phyloP scores from a whole-genome alignment of 768 basidiomycete species.

The Rhodotorula taiwanensis region DNA sequence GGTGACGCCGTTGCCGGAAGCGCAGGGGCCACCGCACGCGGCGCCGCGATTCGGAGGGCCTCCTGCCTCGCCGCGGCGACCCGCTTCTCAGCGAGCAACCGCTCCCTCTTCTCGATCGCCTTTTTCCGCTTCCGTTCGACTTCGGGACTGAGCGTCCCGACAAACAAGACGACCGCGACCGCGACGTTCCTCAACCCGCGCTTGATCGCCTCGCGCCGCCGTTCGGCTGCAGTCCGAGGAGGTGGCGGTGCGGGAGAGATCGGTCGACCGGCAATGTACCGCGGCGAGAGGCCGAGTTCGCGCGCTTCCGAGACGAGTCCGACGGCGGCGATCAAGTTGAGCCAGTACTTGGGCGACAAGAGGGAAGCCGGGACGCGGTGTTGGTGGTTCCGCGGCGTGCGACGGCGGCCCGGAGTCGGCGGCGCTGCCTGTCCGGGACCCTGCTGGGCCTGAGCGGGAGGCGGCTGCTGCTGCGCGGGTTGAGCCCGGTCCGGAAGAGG shows the following conservation, averaged over 20 bases:
- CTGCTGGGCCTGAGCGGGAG: background rate
- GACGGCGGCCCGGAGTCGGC: background rate
- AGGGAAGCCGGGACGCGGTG: constrained; percentile 17
- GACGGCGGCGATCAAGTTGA: constrained; percentile 37
- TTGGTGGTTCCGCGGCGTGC: constrained; percentile 5
- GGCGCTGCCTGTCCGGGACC: background rate
- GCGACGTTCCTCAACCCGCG: constrained; percentile 6
- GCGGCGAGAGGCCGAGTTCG: constrained; percentile 34
- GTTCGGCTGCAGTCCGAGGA: background rate
- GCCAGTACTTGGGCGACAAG: constrained; percentile 38
- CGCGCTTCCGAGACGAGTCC: constrained; percentile 38
- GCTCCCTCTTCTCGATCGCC: constrained; percentile 40
- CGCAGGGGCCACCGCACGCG: background rate
- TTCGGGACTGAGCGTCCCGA: constrained; percentile 40
- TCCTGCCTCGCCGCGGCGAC: background rate
- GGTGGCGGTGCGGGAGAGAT: constrained; percentile 1
- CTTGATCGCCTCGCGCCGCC: background rate
- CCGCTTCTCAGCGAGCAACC: constrained; percentile 18
- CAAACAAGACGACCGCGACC: constrained; percentile 34
- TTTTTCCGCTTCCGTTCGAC: constrained; percentile 38
- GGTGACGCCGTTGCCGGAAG: too few relatives aligned
- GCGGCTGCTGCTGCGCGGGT: background rate
- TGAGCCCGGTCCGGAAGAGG: background rate
- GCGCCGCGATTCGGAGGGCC: too few relatives aligned
- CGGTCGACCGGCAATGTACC: constrained; percentile 29